Base-by-base conservation (phyloP, 805 yeast genomes). In the Lachancea mirantina region DNA sequence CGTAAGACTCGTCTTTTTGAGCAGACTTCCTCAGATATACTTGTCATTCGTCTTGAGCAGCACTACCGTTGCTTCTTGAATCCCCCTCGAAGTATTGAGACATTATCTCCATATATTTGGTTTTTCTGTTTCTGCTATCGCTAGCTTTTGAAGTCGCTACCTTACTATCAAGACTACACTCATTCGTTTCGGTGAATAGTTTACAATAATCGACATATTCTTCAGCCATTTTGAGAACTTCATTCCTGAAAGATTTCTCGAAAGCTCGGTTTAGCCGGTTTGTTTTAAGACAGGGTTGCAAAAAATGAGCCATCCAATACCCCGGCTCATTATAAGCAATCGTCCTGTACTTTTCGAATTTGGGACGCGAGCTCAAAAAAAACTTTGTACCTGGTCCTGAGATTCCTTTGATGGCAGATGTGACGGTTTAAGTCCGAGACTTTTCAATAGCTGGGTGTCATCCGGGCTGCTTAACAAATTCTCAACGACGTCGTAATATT, bases 21-120 rank as follows among this genome's bases (percentile, higher is more conserved):
- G 30, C 18, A 19, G 23, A 23, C 30, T 27, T 16, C 14, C 5
- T 27, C 23, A 18, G 16, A 13, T 27, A 27, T 15, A 38, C 6
- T 17, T 32, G 36, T 41, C 44, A 40, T 23, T 40, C 44, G 14
- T 15, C 22, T 27, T 35, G 37, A 4, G 36, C 13, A 5, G 26
- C 13, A 7, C 23, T 23, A n/a, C 14, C 28, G 17, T 28, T 13
- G 7, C 22, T 28, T 14, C 15, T 28, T 17, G 24, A 22, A 9
- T 27, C 21, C 7, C 13, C 24, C 10, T 5, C 32, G 21, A 20
- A 19, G 21, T 14, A 20, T 5, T 9, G 14, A 19, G 25, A 13
- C 14, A 15, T 24, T 19, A 8, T 14, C 14, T 28, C 21, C 19
- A 21, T 14, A 15, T 28, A 20, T 8, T 20, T 18, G 5, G 19